Base-by-base conservation (phyloP, 2,329 filamentous ascomycete genomes). In the Monilinia fructicola region DNA sequence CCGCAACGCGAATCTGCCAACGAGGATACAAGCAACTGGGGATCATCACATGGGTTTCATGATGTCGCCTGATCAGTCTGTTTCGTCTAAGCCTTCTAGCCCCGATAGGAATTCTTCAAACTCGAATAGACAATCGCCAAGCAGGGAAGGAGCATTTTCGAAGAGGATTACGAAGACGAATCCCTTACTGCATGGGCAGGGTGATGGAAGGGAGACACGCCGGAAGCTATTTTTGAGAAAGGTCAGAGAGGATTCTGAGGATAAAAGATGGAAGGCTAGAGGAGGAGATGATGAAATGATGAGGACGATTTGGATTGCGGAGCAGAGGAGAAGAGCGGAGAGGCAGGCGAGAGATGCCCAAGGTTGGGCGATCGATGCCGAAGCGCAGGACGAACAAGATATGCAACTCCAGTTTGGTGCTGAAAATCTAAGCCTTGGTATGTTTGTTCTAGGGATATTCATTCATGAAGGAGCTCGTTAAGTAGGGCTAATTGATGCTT, bases 161-260 rank as follows among this genome's bases (percentile, higher is more conserved):
- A 74, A 84, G 68, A 82, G 86, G 21, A 79, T 81, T 18, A 78
- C 82, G 64, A 89, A 89, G 68, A 81, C 83, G 46, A 91, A 90
- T 69, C 90, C 88, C 0, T 73, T 90, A 9, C 78, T 87, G 23
- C 83, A 84, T 70, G 84, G 79, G 68, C 82, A 85, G 61, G 68
- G 70, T 18, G 85, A 92, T 74, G 81, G 82, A 0, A 85, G 87
- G 65, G 87, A 91, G 74, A 81, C 84, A 64, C 80, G 91, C 67
- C 81, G 90, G 56, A 84, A 85, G 42, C 79, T 90, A 66, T 94
- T 94, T 72, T 78, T 94, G 67, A 85, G 87, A 74, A 90, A 83
- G 62, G 87, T 90, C 23, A 81, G 85, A 67, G 83, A 86, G 72
- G 82, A 84, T 52, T 79, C 82, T 3, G 85, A 89, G 53, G 85